Conservation (phyloP, 75 land plant species). For the Pinus taeda region DNA sequence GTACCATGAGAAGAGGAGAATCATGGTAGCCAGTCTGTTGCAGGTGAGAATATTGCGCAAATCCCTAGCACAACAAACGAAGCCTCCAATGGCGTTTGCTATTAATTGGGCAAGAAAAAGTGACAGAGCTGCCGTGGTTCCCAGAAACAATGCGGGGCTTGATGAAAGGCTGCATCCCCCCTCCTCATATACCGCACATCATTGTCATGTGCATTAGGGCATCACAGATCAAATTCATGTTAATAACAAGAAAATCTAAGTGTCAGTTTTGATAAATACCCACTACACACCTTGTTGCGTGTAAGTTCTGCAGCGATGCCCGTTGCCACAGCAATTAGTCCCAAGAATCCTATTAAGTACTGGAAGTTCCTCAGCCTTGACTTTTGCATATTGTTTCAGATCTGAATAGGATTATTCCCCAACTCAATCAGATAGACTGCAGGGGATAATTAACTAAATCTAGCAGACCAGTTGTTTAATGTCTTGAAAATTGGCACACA, state of each 20-base stretch:
- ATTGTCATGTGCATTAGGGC: background rate
- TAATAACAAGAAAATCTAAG: background rate
- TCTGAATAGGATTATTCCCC: too few species aligned
- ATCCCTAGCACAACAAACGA: background rate
- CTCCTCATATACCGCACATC: background rate
- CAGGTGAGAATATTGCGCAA: background rate
- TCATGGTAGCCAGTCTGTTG: background rate
- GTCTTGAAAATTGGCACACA: too few species aligned
- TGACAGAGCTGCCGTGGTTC: background rate
- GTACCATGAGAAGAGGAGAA: background rate
- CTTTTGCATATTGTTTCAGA: background rate
- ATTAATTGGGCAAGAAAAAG: background rate
- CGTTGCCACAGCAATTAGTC: background rate
- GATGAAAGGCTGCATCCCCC: background rate
- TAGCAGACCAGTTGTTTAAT: too few species aligned
- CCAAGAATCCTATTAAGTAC: background rate
- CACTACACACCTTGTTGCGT: background rate
- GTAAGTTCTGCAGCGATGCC: slow-evolving; percentile 4
- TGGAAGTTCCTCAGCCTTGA: background rate
- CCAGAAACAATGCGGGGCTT: slow-evolving; percentile 5
- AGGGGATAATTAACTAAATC: too few species aligned
- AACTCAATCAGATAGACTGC: too few species aligned
- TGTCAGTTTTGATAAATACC: background rate
- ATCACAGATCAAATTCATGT: background rate
- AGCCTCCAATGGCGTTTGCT: slow-evolving; percentile 4